Conservation (phyloP, 192 early-diverging fungal genomes). For the Gigaspora rosea region DNA sequence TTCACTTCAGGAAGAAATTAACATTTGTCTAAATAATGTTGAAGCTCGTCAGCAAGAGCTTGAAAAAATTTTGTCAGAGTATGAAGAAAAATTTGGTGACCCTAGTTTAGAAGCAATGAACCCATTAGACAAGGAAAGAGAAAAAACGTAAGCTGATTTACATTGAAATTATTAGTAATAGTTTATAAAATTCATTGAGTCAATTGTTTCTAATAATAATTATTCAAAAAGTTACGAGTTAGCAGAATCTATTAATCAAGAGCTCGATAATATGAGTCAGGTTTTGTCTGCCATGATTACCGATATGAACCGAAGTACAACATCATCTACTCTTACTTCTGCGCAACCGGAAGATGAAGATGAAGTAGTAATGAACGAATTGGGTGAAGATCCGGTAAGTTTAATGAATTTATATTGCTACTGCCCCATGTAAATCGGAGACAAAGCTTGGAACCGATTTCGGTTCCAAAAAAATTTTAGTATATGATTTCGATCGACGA, state of each 20-base stretch:
- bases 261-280: conserved; percentile 84
- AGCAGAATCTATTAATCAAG: conserved; percentile 83
- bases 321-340: conserved; percentile 38
- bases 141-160: conserved; percentile 34
- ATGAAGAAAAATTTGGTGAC: conserved; percentile 68
- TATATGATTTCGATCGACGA: no score
- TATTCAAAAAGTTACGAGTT: conserved; percentile 65
- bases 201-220: background rate
- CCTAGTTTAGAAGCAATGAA: conserved; percentile 45
- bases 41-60: conserved; percentile 85
- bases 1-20: conserved; percentile 74
- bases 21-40: conserved; percentile 85
- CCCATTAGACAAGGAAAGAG: conserved; percentile 44
- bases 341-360: conserved; percentile 38
- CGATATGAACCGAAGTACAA: conserved; percentile 75
- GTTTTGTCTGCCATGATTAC: conserved; percentile 80
- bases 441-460: no score
- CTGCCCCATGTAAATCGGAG: background rate
- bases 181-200: no score
- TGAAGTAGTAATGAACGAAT: background rate
- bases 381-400: conserved; percentile 46
- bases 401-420: background rate
- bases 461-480: no score
- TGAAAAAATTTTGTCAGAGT: conserved; percentile 73
- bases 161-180: background rate